These are phyloP conservation scores for Allodekkera sacchari DNA, from an alignment of 805 yeast genomes.

Conservation along the genomic window DNA sequence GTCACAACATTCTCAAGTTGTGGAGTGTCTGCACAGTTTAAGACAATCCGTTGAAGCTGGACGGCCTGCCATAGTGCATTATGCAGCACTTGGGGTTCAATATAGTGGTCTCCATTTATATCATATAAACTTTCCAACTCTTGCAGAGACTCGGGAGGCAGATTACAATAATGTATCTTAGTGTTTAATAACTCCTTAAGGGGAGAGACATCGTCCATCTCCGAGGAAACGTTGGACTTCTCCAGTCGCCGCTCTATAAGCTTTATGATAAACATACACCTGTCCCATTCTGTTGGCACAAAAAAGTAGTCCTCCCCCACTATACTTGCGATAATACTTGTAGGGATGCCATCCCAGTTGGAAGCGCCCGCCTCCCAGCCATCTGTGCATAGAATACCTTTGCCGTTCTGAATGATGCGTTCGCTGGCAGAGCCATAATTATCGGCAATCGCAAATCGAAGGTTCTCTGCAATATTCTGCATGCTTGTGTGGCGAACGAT, in stretches of 20 bases:
- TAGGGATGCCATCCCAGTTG: slow-evolving; percentile 42
- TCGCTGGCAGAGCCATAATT: slow-evolving; percentile 41
- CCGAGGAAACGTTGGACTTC: neutral
- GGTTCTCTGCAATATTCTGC: slow-evolving; percentile 27
- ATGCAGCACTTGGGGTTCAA: slow-evolving; percentile 31
- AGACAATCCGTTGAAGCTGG: slow-evolving; percentile 32
- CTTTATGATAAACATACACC: slow-evolving; percentile 38
- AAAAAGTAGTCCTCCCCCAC: slow-evolving; percentile 43
- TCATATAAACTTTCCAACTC: slow-evolving; percentile 33
- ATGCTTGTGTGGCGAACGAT: slow-evolving; percentile 29
- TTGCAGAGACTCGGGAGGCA: slow-evolving; percentile 39
- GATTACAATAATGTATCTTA: slow-evolving; percentile 38
- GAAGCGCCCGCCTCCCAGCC: slow-evolving; percentile 41
- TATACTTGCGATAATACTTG: slow-evolving; percentile 32
- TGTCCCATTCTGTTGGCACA: slow-evolving; percentile 48
- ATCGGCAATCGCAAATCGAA: slow-evolving; percentile 34
- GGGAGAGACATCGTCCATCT: slow-evolving; percentile 7
- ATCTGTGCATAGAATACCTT: slow-evolving; percentile 36
- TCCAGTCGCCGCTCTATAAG: slow-evolving; percentile 30
- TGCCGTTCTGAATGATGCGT: slow-evolving; percentile 36
- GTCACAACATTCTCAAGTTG: slow-evolving; percentile 22
- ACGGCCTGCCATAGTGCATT: slow-evolving; percentile 44
- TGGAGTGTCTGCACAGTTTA: slow-evolving; percentile 20
- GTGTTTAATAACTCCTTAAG: slow-evolving; percentile 30
- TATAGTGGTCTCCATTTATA: slow-evolving; percentile 27